These are phyloP conservation scores for Eimeria zaria DNA, from an alignment of 169 alveolate genomes.

Conservation along the genomic window DNA sequence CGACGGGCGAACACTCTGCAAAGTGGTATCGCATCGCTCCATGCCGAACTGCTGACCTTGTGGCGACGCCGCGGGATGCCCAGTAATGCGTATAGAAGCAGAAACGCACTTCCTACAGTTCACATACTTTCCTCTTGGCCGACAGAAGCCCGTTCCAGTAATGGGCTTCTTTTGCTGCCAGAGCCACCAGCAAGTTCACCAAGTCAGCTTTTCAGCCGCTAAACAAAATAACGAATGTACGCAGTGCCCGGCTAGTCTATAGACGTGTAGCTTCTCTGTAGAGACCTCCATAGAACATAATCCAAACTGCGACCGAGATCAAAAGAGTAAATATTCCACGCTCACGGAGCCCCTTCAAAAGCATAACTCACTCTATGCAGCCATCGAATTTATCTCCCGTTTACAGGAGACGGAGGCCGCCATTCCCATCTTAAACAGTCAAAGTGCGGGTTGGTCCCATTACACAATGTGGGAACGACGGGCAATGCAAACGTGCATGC, in stretches of 20 bases:
- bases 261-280: not conserved
- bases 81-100: not conserved
- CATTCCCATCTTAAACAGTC: too few relatives aligned
- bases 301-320: too few relatives aligned
- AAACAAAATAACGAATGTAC: not conserved
- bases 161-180: not conserved
- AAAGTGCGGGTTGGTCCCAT: too few relatives aligned
- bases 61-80: not conserved
- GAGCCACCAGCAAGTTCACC: not conserved
- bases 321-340: too few relatives aligned
- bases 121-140: not conserved
- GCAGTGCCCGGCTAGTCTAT: not conserved
- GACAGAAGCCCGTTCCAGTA: not conserved
- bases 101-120: not conserved
- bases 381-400: too few relatives aligned
- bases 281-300: too few relatives aligned
- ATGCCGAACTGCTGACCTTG: not conserved
- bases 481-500: too few relatives aligned
- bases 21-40: not conserved
- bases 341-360: too few relatives aligned
- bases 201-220: not conserved
- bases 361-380: too few relatives aligned
- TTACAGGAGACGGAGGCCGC: too few relatives aligned
- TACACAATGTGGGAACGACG: too few relatives aligned
- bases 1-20: not conserved